Conservation (phyloP, 768 basidiomycete genomes). For the Amanita pallidorosea region DNA sequence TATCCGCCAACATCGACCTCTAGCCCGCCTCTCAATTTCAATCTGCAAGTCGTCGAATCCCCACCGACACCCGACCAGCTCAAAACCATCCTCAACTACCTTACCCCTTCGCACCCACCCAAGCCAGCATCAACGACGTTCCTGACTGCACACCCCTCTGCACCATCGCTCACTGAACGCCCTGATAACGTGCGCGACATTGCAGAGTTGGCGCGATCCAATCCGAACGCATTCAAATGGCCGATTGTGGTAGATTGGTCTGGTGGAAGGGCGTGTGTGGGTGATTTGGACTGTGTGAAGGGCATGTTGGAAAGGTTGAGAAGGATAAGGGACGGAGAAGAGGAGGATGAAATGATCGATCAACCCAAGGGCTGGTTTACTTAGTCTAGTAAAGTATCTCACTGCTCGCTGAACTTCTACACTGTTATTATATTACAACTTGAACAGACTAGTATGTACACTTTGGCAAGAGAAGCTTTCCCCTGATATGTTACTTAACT, state of each 20-base stretch:
- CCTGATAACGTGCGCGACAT: slow-evolving; percentile 33
- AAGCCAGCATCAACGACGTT: slow-evolving; percentile 31
- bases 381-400: too few relatives aligned
- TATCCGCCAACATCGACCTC: slow-evolving; percentile 42
- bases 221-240: slow-evolving; percentile 61
- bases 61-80: slow-evolving; percentile 62
- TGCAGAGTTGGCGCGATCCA: slow-evolving; percentile 37
- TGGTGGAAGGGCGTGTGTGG: slow-evolving; percentile 51
- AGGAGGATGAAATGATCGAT: slow-evolving; percentile 27
- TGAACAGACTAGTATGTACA: too few relatives aligned
- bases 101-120: slow-evolving; percentile 19
- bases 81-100: slow-evolving; percentile 52
- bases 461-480: too few relatives aligned
- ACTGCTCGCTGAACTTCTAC: too few relatives aligned
- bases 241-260: slow-evolving; percentile 76
- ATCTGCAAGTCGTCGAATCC: slow-evolving; percentile 62
- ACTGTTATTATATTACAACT: too few relatives aligned
- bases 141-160: slow-evolving; percentile 53
- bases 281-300: slow-evolving; percentile 61
- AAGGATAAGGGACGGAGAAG: slow-evolving; percentile 57
- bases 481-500: too few relatives aligned
- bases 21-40: slow-evolving; percentile 49
- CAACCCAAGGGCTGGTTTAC: slow-evolving; percentile 49
- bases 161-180: slow-evolving; percentile 25
- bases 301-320: slow-evolving; percentile 54